These are phyloP conservation scores for Lichtheimia hyalospora DNA, from an alignment of 371 early-diverging fungal species.

Conservation along the genomic window DNA sequence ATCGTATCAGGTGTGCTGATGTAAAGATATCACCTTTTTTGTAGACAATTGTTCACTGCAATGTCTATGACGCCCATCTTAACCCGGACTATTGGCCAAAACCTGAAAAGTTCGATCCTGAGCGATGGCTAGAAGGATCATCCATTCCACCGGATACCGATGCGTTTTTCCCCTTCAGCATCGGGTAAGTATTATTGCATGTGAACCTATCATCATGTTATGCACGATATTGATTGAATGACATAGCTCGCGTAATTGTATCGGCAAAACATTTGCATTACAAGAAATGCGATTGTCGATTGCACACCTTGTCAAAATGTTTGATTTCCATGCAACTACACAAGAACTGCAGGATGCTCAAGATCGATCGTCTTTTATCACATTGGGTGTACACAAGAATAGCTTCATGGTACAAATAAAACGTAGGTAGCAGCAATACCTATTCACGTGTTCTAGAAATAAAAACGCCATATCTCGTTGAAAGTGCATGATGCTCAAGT, in stretches of 20 bases:
- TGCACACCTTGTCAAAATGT: constrained; percentile 30
- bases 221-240: too few species aligned
- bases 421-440: not conserved
- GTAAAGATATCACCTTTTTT: not conserved
- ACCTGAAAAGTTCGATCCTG: constrained; percentile 26
- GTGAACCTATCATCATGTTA: not conserved
- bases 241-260: constrained; percentile 44
- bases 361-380: constrained; percentile 23
- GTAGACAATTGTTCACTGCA: constrained; percentile 11
- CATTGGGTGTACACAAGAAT: constrained; percentile 23
- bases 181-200: constrained; percentile 23
- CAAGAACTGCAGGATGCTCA: constrained; percentile 25
- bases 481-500: too few species aligned
- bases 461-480: too few species aligned
- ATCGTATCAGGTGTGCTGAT: too few species aligned
- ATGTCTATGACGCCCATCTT: constrained; percentile 20
- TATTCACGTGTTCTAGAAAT: too few species aligned
- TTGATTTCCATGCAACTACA: constrained; percentile 25
- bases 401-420: constrained; percentile 27
- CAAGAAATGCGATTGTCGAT: constrained; percentile 49
- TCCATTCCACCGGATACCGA: constrained; percentile 14
- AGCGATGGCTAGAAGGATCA: constrained; percentile 30
- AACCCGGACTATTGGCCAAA: constrained; percentile 27
- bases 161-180: constrained; percentile 44
- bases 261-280: constrained; percentile 52